A percentile compares a stretch with the other conserved stretches of the same genome.
phyloP scores from a whole-genome alignment of 441 rosid genomes.

The Pelargonium cotyledonis region DNA sequence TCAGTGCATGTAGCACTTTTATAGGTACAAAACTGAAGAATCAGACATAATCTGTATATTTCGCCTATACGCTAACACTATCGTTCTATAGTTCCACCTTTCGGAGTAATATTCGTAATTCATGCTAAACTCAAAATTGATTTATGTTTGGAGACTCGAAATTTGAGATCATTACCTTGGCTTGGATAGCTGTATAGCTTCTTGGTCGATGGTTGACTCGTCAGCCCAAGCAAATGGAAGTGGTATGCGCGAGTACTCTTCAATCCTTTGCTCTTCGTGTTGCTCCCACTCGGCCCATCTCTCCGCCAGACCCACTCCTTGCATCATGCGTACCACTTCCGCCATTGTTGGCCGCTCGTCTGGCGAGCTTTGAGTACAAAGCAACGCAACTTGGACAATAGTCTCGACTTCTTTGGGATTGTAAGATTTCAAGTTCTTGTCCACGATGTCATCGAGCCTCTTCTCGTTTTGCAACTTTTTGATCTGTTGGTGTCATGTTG shows the following conservation, averaged over 20 bases:
- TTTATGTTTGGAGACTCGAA: not conserved
- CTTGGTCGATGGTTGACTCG: slow-evolving; percentile 58
- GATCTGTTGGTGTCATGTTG: slow-evolving; percentile 36
- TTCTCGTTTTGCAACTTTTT: slow-evolving; percentile 66
- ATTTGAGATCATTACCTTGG: slow-evolving; percentile 40
- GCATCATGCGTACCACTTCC: slow-evolving; percentile 71
- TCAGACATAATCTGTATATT: not conserved
- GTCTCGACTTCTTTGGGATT: slow-evolving; percentile 65
- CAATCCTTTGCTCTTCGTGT: slow-evolving; percentile 52
- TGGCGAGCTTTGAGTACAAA: slow-evolving; percentile 68
- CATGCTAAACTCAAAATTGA: slow-evolving; percentile 13
- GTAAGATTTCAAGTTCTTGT: slow-evolving; percentile 44
- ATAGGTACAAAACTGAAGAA: not conserved
- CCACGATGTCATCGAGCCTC: slow-evolving; percentile 72
- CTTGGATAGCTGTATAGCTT: slow-evolving; percentile 69
- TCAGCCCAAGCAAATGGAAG: slow-evolving; percentile 63
- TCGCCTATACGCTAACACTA: not conserved
- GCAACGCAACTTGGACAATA: slow-evolving; percentile 66
- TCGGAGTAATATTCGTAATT: not conserved
- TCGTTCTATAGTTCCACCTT: not conserved
- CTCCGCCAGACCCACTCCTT: slow-evolving; percentile 61
- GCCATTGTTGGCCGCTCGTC: slow-evolving; percentile 76
- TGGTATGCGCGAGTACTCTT: slow-evolving; percentile 41
- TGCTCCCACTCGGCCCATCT: slow-evolving; percentile 80
- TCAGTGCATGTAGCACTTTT: not conserved